Base-by-base conservation (phyloP, 352 stramenopile species). In the Globisporangium yorkense region DNA sequence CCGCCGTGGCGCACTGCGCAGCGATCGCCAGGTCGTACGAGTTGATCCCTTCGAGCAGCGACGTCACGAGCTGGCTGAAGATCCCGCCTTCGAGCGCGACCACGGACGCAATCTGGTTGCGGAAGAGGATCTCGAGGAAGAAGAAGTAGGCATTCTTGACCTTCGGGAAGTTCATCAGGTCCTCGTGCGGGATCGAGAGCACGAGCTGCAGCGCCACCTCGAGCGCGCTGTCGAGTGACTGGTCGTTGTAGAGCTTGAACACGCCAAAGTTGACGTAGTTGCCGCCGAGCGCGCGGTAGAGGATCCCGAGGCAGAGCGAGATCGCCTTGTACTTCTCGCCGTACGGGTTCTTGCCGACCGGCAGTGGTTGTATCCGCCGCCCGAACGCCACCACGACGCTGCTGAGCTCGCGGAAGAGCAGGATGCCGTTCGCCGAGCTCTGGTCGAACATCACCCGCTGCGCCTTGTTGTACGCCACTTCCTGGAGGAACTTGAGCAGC, bases 211-310 rank as follows among this genome's bases (percentile, higher is more conserved):
- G 63, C 18, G 89, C 92, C 31, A 98, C 65, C 66, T 99, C 93
- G 24, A 99, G 69, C 21, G 96, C 91, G 70, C 95, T 97, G 57
- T 99, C 93, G 41, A 92, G 67, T 27, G 85, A 93, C 64, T 93
- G 80, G 77, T 99, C 97, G 63, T 98, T 97, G 77, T 99, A 99
- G 43, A 99, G 76, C 67, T 97, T 92, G 75, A 99, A 99, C 24
- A 99, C 97, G 56, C 97, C 97, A 72, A 99, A 99, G 70, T 98
- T 99, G 53, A 99, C 96, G 69, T 99, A 99, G 65, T 98, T 98
- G 27, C 97, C 97, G 52, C 84, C 84, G 27, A 94, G 61, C 13
- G 82, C 80, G 37, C 84, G 80, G 59, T 91, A 94, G 24, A 94
- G 59, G 55, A 99, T 95, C 62, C 89, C 88, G 15, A 99, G 66